Evolutionary conservation across 2,329 filamentous ascomycete species (phyloP), one percentile per base, ranked within the genome.

Genomic region (Elsinoe arachidis): DNA sequence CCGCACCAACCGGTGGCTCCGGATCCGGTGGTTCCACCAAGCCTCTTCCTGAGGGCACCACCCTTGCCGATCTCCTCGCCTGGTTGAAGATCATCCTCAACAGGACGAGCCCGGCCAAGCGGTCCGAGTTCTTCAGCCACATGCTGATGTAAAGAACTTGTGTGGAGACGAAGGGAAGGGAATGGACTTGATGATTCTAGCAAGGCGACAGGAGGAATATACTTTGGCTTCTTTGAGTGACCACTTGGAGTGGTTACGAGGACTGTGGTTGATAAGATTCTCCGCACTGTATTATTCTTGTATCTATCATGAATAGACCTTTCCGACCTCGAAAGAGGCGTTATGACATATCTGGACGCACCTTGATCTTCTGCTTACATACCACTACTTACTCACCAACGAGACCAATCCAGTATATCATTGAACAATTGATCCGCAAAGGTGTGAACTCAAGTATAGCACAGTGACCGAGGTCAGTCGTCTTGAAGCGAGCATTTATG

Each of bases 1-100:
- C 57, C 3, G 52, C 60, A 21, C 39, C 54, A 9, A 46, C 38
- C 1, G 39, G 55, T 46, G 19, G 54, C 26, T 52, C 47, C 30
- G 54, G 51, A 14, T 57, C 57, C 7, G 26, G 26, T 15, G 53
- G 37, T 39, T 39, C 47, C 30, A 52, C 47, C 37, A 66, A 68
- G 58, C 34, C 61, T 26, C 61, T 67, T 5, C 65, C 66, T 9
- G 61, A 59, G 21, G 65, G 64, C 53, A 65, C 61, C 57, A 65
- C 64, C 1, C 52, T 67, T 15, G 58, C 60, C 30, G 65, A 67
- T 44, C 56, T 68, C 56, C 59, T 65, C 39, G 56, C 62, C 44
- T 67, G 64, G 66, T 61, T 66, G 15, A 58, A 62, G 35, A 66
- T 65, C 60, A 53, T 67, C 30, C 52, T 66, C 44, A 58, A 61